Conservation (phyloP, 1,139 yeast species). For the Debaryomyces nepalensis region DNA sequence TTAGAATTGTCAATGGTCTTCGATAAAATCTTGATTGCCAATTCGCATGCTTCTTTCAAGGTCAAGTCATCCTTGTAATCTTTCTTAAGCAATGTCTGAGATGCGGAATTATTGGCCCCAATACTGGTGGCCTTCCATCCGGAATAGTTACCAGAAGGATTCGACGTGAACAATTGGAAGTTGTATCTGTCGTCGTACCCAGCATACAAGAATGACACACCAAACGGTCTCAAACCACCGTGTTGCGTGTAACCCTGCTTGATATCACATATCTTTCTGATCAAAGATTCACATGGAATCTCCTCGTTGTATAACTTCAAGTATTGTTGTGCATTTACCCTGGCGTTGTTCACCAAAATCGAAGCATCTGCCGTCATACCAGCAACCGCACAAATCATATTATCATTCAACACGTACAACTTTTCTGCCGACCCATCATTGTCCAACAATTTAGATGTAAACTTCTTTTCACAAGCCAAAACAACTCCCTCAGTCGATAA, state of each 20-base stretch:
- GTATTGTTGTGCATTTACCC: slow-evolving; percentile 83
- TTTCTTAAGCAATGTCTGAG: slow-evolving; percentile 93
- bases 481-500: slow-evolving; percentile 93
- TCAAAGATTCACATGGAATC: slow-evolving; percentile 89
- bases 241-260: slow-evolving; percentile 99
- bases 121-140: slow-evolving; percentile 99
- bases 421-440: slow-evolving; percentile 95
- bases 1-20: slow-evolving; percentile 94
- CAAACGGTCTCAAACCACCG: slow-evolving; percentile 98
- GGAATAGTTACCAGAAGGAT: slow-evolving; percentile 96
- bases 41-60: slow-evolving; percentile 79
- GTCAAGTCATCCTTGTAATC: slow-evolving; percentile 86
- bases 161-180: slow-evolving; percentile 91
- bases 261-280: slow-evolving; percentile 86
- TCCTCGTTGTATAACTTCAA: slow-evolving; percentile 86
- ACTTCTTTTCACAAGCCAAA: slow-evolving; percentile 94
- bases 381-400: slow-evolving; percentile 93
- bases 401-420: slow-evolving; percentile 80
- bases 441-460: slow-evolving; percentile 87
- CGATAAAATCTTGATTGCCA: slow-evolving; percentile 89
- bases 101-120: slow-evolving; percentile 95
- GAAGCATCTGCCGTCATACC: slow-evolving; percentile 98
- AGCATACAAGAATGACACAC: slow-evolving; percentile 94
- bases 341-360: slow-evolving; percentile 85
- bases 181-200: slow-evolving; percentile 92